These are phyloP conservation scores for Rubus parviflorus DNA, from an alignment of 306 rosid species.

Conservation along the genomic window DNA sequence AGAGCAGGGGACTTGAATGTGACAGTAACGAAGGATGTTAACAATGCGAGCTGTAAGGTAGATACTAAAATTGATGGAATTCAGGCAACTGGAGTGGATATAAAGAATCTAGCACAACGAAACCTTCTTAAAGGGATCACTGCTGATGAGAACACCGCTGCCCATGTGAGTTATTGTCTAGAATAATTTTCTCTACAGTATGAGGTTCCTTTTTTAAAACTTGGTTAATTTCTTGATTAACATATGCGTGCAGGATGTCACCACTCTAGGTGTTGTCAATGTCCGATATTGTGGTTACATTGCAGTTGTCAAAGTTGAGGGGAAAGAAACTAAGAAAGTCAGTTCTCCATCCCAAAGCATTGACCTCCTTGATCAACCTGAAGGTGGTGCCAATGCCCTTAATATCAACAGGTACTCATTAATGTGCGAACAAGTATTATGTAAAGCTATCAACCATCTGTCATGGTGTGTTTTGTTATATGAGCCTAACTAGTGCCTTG, in stretches of 20 bases:
- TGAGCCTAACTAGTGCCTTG: constrained; percentile 28
- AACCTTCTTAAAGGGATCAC: constrained; percentile 94
- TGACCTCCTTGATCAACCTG: constrained; percentile 79
- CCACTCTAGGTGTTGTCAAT: constrained; percentile 77
- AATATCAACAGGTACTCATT: constrained; percentile 76
- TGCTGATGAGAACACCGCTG: constrained; percentile 97
- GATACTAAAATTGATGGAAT: constrained; percentile 93
- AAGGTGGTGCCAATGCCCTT: constrained; percentile 95
- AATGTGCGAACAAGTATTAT: background rate
- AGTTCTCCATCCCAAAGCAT: constrained; percentile 48
- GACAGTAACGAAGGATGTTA: constrained; percentile 67
- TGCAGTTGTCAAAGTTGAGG: constrained; percentile 72
- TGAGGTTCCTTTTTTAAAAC: background rate
- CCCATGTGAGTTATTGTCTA: constrained; percentile 68
- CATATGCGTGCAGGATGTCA: constrained; percentile 66
- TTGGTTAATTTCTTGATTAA: constrained; percentile 25
- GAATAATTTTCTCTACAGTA: constrained; percentile 13
- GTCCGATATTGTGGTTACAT: constrained; percentile 84
- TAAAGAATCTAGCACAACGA: constrained; percentile 61
- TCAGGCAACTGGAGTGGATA: constrained; percentile 65
- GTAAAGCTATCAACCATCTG: background rate
- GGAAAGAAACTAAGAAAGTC: constrained; percentile 42
- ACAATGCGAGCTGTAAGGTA: constrained; percentile 73
- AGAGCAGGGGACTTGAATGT: constrained; percentile 78
- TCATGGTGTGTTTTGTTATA: background rate